Conservation (phyloP, 805 yeast species). For the Lipomyces sp. region DNA sequence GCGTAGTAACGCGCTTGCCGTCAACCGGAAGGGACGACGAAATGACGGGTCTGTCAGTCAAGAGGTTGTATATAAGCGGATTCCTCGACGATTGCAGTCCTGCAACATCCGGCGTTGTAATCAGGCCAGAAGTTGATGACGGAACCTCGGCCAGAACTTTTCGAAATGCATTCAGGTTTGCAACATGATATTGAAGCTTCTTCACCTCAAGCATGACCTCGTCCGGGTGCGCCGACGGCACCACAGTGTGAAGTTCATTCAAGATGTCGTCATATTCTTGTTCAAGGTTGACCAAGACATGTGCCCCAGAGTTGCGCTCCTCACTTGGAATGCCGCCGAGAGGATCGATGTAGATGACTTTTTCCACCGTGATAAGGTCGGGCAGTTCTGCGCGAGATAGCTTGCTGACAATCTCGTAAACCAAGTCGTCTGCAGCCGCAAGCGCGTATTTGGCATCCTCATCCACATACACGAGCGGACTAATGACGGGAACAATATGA, state of each 20-base stretch:
- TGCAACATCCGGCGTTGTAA: conserved; percentile 80
- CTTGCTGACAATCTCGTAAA: conserved; percentile 42
- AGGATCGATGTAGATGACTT: conserved; percentile 72
- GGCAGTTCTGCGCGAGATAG: conserved; percentile 35
- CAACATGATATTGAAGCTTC: conserved; percentile 45
- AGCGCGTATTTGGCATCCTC: conserved; percentile 44
- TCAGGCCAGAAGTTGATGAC: conserved; percentile 67
- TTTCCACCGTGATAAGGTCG: conserved; percentile 58
- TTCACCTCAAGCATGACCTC: background rate
- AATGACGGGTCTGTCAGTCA: conserved; percentile 87
- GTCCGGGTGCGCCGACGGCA: background rate
- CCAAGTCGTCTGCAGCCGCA: conserved; percentile 42
- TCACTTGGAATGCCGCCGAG: conserved; percentile 88
- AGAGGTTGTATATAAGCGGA: conserved; percentile 83
- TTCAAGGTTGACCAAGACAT: conserved; percentile 77
- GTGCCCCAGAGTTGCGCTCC: conserved; percentile 72
- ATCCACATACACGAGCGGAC: conserved; percentile 67
- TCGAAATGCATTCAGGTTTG: conserved; percentile 66
- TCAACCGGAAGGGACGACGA: conserved; percentile 85
- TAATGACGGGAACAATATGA: conserved; percentile 49
- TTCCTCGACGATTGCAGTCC: conserved; percentile 48
- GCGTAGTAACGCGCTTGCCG: conserved; percentile 52
- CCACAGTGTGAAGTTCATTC: conserved; percentile 47
- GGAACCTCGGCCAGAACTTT: conserved; percentile 51
- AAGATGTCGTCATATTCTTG: conserved; percentile 73